Evolutionary conservation across 495 filamentous ascomycete species (phyloP), one percentile per base, ranked within the genome.

Genomic region (Paragyromitra xinjiangensis): DNA sequence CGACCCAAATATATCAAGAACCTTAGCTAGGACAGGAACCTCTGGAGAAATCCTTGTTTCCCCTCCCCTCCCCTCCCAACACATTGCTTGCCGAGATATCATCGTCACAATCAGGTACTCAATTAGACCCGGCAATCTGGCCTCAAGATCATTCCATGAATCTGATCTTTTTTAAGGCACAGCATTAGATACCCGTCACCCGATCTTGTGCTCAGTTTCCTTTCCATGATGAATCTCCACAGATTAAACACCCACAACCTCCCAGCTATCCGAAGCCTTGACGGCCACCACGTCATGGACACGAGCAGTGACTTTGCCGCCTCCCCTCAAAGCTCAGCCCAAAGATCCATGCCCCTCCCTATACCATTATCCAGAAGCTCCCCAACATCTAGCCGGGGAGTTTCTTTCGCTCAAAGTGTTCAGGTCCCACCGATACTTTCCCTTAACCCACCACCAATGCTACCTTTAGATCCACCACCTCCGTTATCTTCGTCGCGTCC

Each of bases 271-370:
- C 77, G 80, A 61, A 77, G 79, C 51, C 80, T 77, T 72, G 77
- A 82, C 62, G 70, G 78, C 69, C 77, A 77, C 37, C 63, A 81
- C 75, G 67, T 68, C 66, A 77, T 80, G 66, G 80, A 82, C 44
- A 74, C 80, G 40, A 63, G 67, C 61, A 73, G 63, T 67, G 81
- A 81, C 58, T 70, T 78, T 61, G 55, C 64, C 45, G 72, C 80
- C 55, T 81, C 80, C 2, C 55, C 80, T 50, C 74, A 79, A 72
- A 59, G 56, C 39, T 64, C 74, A 22, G 26, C 78, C 34, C 80
- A 81, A 63, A 81, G 81, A 73, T 82, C 81, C 53, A 82, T 76
- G 80, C 81, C 81, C 26, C 80, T 82, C 53, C 77, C 81, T 51
- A 82, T 82, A 69, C 81, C 81, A 63, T 64, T 82, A 62, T 76